These are phyloP conservation scores for Starmerella sirachaensis DNA, from an alignment of 805 yeast species.

Conservation along the genomic window DNA sequence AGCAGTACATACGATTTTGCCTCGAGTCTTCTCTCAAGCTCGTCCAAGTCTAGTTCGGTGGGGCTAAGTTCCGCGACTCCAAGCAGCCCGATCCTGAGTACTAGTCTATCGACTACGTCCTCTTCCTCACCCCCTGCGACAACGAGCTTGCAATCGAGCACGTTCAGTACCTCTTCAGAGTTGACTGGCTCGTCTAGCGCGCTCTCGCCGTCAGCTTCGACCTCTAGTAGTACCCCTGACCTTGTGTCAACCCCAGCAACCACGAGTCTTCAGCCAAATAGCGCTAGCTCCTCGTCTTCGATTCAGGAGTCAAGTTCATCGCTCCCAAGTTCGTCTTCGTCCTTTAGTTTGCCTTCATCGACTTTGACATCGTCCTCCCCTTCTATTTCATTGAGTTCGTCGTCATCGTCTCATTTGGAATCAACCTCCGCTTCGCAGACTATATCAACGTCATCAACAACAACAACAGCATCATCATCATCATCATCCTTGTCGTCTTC, in stretches of 20 bases:
- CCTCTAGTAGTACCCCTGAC: neutral
- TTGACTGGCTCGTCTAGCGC: neutral
- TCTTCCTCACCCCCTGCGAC: too few species aligned
- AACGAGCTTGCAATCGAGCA: neutral
- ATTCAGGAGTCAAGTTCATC: too few species aligned
- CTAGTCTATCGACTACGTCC: too few species aligned
- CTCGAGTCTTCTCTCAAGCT: neutral
- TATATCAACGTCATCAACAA: neutral
- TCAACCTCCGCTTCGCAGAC: neutral
- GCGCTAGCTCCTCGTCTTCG: too few species aligned
- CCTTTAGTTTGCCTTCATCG: too few species aligned
- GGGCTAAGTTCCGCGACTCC: too few species aligned
- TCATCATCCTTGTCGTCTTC: neutral
- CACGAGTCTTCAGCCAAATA: too few species aligned
- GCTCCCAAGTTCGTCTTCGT: too few species aligned
- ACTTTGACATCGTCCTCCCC: neutral
- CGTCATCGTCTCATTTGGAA: neutral
- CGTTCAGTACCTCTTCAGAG: neutral
- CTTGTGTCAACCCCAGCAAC: too few species aligned
- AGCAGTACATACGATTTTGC: conserved; percentile 1
- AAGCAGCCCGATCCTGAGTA: too few species aligned
- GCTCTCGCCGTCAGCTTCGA: neutral
- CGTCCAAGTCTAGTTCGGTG: too few species aligned
- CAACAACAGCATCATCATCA: neutral
- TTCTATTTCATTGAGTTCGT: neutral